Conservation (phyloP, 352 stramenopile species). For the Phytophthora pistaciae region DNA sequence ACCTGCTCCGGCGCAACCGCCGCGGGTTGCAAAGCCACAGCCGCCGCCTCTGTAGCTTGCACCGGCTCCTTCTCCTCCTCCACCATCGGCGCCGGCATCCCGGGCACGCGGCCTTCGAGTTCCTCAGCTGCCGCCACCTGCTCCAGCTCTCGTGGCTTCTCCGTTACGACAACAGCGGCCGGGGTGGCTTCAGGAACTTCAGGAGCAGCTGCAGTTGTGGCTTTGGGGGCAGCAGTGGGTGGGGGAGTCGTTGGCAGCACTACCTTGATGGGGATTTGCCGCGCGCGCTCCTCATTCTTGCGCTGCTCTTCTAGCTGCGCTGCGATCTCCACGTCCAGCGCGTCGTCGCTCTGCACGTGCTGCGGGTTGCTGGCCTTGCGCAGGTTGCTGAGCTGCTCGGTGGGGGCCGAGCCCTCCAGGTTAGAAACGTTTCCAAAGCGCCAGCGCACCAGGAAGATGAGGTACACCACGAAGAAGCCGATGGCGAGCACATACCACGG, state of each 20-base stretch:
- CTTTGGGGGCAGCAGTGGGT: slow-evolving; percentile 9
- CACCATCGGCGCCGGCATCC: slow-evolving; percentile 20
- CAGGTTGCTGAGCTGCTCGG: slow-evolving; percentile 43
- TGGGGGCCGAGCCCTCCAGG: slow-evolving; percentile 21
- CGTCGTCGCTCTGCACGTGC: slow-evolving; percentile 20
- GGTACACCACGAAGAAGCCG: slow-evolving; percentile 38
- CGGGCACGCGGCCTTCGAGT: slow-evolving; percentile 28
- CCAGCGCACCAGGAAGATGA: slow-evolving; percentile 38
- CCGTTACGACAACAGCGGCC: not conserved
- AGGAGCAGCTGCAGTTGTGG: slow-evolving; percentile 5
- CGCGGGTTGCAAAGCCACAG: slow-evolving; percentile 5
- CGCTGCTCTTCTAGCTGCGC: slow-evolving; percentile 27
- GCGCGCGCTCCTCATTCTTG: slow-evolving; percentile 23
- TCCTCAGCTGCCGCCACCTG: slow-evolving; percentile 16
- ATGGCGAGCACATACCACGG: slow-evolving; percentile 24
- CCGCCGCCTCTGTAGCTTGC: slow-evolving; percentile 10
- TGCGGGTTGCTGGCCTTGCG: slow-evolving; percentile 29
- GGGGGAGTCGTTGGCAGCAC: slow-evolving; percentile 26
- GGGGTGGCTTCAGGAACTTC: too few species aligned
- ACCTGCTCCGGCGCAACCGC: slow-evolving; percentile 3
- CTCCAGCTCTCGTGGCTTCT: slow-evolving; percentile 17
- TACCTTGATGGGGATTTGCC: slow-evolving; percentile 37
- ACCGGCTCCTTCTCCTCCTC: slow-evolving; percentile 15
- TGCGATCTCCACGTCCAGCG: slow-evolving; percentile 28
- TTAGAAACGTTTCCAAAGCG: slow-evolving; percentile 24